phyloP scores from a whole-genome alignment of 108 stramenopile genomes.

The Pseudonitzschia delicatissima region DNA sequence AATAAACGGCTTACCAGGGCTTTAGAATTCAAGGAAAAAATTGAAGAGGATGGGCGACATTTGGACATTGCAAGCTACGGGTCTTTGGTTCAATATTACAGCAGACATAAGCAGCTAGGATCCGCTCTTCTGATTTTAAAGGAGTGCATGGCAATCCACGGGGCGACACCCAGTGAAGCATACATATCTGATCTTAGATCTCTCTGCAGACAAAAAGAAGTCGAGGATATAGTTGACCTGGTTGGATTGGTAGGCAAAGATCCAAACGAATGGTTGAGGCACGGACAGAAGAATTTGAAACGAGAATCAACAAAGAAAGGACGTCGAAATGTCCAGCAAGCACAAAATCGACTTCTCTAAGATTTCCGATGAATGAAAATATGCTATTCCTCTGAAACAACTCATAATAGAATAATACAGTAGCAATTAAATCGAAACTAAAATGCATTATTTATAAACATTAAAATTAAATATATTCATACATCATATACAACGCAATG shows the following conservation, averaged over 20 bases:
- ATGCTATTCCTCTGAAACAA: too few relatives aligned
- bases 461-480: too few relatives aligned
- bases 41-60: conserved; percentile 58
- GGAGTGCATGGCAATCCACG: conserved; percentile 73
- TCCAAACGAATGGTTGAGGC: conserved; percentile 72
- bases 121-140: conserved; percentile 74
- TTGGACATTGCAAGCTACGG: conserved; percentile 79
- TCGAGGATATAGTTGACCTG: conserved; percentile 41
- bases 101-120: conserved; percentile 58
- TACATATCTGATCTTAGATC: conserved; percentile 48
- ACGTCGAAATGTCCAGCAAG: conserved; percentile 19
- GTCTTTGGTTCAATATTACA: conserved; percentile 69
- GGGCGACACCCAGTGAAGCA: conserved; percentile 64
- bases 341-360: conserved; percentile 18
- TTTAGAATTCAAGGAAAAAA: conserved; percentile 60
- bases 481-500: neutral
- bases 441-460: neutral
- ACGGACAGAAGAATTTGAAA: conserved; percentile 55
- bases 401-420: neutral
- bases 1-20: conserved; percentile 66
- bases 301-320: conserved; percentile 58
- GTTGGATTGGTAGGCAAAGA: conserved; percentile 66
- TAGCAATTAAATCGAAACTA: neutral
- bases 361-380: too few relatives aligned
- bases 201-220: conserved; percentile 45